phyloP scores from a whole-genome alignment of 1,284 basidiomycete genomes.

The Pyrrhoderma noxium region DNA sequence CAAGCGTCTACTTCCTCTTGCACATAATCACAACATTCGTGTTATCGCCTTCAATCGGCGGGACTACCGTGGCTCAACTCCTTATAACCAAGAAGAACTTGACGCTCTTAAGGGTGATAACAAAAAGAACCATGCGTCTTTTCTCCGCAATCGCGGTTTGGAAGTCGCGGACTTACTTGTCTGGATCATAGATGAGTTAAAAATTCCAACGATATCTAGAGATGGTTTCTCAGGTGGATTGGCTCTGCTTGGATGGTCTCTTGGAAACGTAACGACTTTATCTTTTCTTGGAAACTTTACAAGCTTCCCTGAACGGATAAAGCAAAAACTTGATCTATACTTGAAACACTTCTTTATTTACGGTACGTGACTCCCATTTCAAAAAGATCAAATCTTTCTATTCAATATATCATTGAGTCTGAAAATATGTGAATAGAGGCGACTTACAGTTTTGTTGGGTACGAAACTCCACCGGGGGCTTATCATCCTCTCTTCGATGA shows the following conservation, averaged over 20 bases:
- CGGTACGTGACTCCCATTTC: background rate
- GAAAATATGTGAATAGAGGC: background rate
- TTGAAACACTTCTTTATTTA: conserved; percentile 11
- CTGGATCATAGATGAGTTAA: conserved; percentile 13
- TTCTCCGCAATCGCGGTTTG: conserved; percentile 14
- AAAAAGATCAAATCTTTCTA: background rate
- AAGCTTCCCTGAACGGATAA: background rate
- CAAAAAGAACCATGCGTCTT: conserved; percentile 9
- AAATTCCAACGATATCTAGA: conserved; percentile 4
- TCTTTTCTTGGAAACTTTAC: conserved; percentile 8
- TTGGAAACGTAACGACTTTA: conserved; percentile 14
- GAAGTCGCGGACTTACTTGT: conserved; percentile 18
- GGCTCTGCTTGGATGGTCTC: conserved; percentile 15
- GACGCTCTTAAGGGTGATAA: conserved; percentile 5
- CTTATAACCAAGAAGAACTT: conserved; percentile 19
- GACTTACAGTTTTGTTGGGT: conserved; percentile 4
- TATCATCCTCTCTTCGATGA: conserved; percentile 13
- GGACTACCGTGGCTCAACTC: conserved; percentile 23
- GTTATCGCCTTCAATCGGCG: conserved; percentile 22
- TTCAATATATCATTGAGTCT: background rate
- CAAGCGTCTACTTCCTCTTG: conserved; percentile 17
- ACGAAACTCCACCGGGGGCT: conserved; percentile 1
- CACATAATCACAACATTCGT: conserved; percentile 19
- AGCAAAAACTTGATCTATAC: conserved; percentile 5
- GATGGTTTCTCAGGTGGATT: conserved; percentile 7